A percentile compares a stretch with the other conserved stretches of the same genome.
Evolutionary conservation across 2,329 filamentous ascomycete species (phyloP).

Genomic region (Penicillium sp.): DNA sequence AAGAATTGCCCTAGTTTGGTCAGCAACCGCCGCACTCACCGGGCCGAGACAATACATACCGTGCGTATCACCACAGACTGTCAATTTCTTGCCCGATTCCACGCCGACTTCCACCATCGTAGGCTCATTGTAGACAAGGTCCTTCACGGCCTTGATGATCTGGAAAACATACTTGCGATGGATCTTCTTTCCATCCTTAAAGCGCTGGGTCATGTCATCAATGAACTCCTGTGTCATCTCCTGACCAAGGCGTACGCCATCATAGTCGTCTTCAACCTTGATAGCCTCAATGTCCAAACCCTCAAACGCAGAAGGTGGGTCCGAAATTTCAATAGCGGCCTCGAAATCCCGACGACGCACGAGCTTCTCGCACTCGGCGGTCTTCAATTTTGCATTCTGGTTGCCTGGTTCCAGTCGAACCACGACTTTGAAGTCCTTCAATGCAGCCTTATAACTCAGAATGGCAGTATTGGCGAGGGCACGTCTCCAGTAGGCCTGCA

Average conservation of each 20-base stretch:
- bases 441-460: slow-evolving; percentile 78
- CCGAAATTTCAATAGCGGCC: slow-evolving; percentile 87
- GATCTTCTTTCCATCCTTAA: slow-evolving; percentile 93
- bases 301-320: slow-evolving; percentile 87
- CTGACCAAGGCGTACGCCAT: slow-evolving; percentile 70
- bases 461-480: slow-evolving; percentile 90
- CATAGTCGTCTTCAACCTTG: slow-evolving; percentile 75
- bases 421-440: slow-evolving; percentile 88
- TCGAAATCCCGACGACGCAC: slow-evolving; percentile 90
- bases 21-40: neutral
- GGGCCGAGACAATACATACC: slow-evolving; percentile 50
- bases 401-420: slow-evolving; percentile 82
- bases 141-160: slow-evolving; percentile 84
- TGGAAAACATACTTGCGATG: slow-evolving; percentile 97
- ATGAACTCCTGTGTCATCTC: slow-evolving; percentile 97
- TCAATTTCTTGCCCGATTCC: slow-evolving; percentile 71
- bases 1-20: slow-evolving; percentile 79
- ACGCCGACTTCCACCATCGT: slow-evolving; percentile 96
- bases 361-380: slow-evolving; percentile 90
- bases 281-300: slow-evolving; percentile 86
- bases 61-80: slow-evolving; percentile 96
- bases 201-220: slow-evolving; percentile 92
- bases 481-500: slow-evolving; percentile 86
- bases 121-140: slow-evolving; percentile 84
- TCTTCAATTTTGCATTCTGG: slow-evolving; percentile 84